Evolutionary conservation across 345 rosid genomes (phyloP).

Genomic region (Aegle marmelos): DNA sequence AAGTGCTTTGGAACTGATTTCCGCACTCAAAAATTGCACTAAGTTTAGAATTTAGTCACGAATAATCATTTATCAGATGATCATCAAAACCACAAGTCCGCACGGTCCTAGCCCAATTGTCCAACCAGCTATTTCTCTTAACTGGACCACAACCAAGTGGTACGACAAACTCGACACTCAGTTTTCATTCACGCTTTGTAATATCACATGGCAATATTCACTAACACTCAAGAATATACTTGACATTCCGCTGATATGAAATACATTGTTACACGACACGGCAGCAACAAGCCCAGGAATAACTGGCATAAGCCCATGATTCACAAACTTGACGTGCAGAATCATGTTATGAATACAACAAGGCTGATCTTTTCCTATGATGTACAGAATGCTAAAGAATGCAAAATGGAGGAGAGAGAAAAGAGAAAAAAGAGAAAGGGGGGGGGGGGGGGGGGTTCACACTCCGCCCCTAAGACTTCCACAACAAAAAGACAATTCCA

Average conservation of each 20-base stretch:
- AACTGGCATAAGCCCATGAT: background rate
- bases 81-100: no score
- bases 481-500: background rate
- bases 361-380: slow-evolving; percentile 1
- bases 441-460: no score
- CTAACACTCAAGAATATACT: background rate
- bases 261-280: background rate
- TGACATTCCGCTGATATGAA: background rate
- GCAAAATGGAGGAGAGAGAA: no score
- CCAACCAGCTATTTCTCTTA: background rate
- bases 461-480: background rate
- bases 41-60: no score
- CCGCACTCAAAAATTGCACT: no score
- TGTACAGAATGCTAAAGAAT: slow-evolving; percentile 9
- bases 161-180: background rate
- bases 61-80: no score
- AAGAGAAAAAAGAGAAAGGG: no score
- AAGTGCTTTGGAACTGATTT: no score
- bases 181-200: background rate
- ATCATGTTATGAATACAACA: slow-evolving; percentile 8
- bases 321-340: background rate
- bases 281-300: background rate
- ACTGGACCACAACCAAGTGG: background rate
- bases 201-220: background rate
- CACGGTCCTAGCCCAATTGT: background rate